phyloP scores from a whole-genome alignment of 148 eudicot genomes.

The Mesembryanthemum crystallinum region DNA sequence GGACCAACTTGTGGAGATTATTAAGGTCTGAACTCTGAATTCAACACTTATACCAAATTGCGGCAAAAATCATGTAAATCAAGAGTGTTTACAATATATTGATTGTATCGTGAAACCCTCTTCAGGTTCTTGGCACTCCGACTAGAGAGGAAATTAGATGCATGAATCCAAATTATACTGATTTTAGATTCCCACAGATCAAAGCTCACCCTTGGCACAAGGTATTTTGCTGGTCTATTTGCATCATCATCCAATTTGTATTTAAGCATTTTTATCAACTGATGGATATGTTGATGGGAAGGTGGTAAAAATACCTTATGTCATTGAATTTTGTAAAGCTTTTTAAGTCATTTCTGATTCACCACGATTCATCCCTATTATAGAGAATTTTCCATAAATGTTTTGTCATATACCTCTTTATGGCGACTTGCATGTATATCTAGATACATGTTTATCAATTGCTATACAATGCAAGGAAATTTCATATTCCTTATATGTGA shows the following conservation, averaged over 20 bases:
- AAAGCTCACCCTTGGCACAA: constrained; percentile 98
- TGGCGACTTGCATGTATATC: not conserved
- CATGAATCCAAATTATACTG: constrained; percentile 93
- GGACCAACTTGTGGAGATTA: constrained; percentile 90
- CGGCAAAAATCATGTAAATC: not conserved
- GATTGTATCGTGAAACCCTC: not conserved
- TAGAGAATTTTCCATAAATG: not conserved
- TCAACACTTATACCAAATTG: not conserved
- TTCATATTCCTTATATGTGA: not conserved
- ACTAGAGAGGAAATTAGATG: constrained; percentile 98
- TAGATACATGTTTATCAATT: not conserved
- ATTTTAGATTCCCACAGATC: constrained; percentile 94
- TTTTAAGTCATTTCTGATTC: not conserved
- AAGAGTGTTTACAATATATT: not conserved
- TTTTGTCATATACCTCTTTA: not conserved
- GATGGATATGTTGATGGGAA: not conserved
- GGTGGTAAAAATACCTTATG: not conserved
- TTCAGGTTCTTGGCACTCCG: constrained; percentile 97
- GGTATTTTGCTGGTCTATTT: constrained; percentile 37
- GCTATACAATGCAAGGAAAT: not conserved
- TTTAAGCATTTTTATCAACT: not conserved
- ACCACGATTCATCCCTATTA: not conserved
- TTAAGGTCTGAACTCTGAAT: constrained; percentile 55
- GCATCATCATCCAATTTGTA: constrained; percentile 1
- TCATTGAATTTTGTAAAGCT: not conserved